Percentiles rank a stretch among this genome's conserved stretches.
Conservation (phyloP, 2,329 filamentous ascomycete genomes). For the Akanthomyces uredinophilus region DNA sequence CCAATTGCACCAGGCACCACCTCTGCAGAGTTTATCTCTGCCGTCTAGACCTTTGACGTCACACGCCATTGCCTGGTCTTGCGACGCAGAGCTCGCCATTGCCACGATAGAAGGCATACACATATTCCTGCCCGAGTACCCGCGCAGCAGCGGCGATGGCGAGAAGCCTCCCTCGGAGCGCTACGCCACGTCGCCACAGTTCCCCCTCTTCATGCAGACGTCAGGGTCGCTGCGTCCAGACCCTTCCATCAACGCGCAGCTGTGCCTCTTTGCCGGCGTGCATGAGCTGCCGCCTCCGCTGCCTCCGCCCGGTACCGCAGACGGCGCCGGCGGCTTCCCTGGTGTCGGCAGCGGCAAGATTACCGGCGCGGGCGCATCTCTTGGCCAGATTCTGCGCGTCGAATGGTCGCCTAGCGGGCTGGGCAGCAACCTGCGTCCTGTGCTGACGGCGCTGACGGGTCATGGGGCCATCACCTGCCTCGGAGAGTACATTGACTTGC, state of each 20-base stretch:
- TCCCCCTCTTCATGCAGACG: slow-evolving; percentile 13
- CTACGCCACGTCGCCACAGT: slow-evolving; percentile 2
- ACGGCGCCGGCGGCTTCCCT: not conserved
- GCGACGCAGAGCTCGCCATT: slow-evolving; percentile 12
- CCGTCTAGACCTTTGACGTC: slow-evolving; percentile 39
- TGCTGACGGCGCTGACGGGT: slow-evolving; percentile 47
- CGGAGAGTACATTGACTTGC: slow-evolving; percentile 39
- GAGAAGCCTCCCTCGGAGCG: slow-evolving; percentile 3
- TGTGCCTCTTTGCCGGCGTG: slow-evolving; percentile 5
- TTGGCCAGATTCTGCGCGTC: slow-evolving; percentile 50
- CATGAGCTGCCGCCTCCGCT: not conserved
- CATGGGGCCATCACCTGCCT: slow-evolving; percentile 46
- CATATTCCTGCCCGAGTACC: slow-evolving; percentile 12
- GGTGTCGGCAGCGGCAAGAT: slow-evolving; percentile 4
- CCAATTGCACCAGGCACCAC: slow-evolving; percentile 25
- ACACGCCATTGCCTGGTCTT: slow-evolving; percentile 28
- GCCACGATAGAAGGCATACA: slow-evolving; percentile 10
- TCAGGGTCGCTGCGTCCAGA: slow-evolving; percentile 8
- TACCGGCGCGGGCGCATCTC: slow-evolving; percentile 27
- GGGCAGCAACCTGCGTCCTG: slow-evolving; percentile 48
- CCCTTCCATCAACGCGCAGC: slow-evolving; percentile 10
- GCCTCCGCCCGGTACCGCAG: not conserved
- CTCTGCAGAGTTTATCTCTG: slow-evolving; percentile 42
- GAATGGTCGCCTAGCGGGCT: slow-evolving; percentile 56
- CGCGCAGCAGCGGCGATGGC: not conserved